Base-by-base conservation (phyloP, 106 monocot genomes). In the Acorus gramineus region DNA sequence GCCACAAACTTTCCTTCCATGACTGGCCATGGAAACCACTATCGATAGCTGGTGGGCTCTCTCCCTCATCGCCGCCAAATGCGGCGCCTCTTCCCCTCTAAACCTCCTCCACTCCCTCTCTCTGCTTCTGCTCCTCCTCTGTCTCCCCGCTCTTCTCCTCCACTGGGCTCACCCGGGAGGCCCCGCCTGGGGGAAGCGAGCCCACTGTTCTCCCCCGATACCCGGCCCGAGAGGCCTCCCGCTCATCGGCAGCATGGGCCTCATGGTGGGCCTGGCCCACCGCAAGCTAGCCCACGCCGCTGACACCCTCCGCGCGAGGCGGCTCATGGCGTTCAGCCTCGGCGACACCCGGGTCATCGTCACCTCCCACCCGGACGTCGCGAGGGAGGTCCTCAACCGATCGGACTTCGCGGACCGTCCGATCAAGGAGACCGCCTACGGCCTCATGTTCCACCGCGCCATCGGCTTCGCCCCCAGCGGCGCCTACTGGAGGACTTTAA, bases 381-480 rank as follows among this genome's bases (percentile, higher is more conserved):
- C 57, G 5, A 58, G 13, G 13, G 57, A 58, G 57, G 12, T 58
- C 11, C 57, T 58, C 11, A 58, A 58, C 13, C 8, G 57, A 0
- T 12, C 57, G 5, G 57, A 1, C 11, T 58, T 58, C 12, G 57
- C 57, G 5, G 57, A 58, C 12, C 57, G 57, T 12, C 57, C 57
- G 1, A 58, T 72, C 0, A 77, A 77, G 56, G 77, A 77, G 55
- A 71, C 77, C 10, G 77, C 77, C 12, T 72, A 66, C 56, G 77
- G 67, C 50, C 71, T 77, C 3, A 65, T 77, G 14, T 77, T 77
- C 64, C 66, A 77, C 53, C 65, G 77, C 9, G 77, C 77, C 8
- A 77, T 77, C 62, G 77, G 77, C 3, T 77, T 77, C 50, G 77
- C 77, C 13, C 77, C 77, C 7, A 71, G 71, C 11, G 77, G 77